These are phyloP conservation scores for Tulasnella sp. DNA, from an alignment of 768 basidiomycete genomes.

Conservation along the genomic window DNA sequence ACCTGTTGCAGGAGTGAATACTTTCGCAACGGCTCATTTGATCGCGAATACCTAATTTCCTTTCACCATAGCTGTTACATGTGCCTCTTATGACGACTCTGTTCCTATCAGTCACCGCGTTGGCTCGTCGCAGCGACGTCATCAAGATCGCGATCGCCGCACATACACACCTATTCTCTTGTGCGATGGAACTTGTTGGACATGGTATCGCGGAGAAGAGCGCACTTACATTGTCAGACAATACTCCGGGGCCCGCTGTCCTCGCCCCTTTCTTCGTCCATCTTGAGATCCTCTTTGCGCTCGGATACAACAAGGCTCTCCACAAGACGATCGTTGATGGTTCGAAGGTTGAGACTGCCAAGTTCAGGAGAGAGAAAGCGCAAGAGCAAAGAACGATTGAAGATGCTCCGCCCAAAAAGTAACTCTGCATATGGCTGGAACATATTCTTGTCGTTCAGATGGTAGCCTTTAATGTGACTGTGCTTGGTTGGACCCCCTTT, in stretches of 20 bases:
- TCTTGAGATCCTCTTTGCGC: conserved; percentile 70
- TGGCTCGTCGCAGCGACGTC: conserved; percentile 39
- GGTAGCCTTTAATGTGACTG: too few relatives aligned
- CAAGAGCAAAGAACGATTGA: conserved; percentile 33
- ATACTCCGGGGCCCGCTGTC: conserved; percentile 76
- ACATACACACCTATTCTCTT: conserved; percentile 51
- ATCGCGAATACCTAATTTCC: neutral
- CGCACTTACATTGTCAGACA: conserved; percentile 82
- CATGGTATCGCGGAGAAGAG: conserved; percentile 84
- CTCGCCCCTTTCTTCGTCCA: conserved; percentile 95
- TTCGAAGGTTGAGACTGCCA: conserved; percentile 62
- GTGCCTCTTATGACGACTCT: conserved; percentile 55
- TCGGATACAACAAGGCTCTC: conserved; percentile 70
- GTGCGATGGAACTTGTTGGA: conserved; percentile 84
- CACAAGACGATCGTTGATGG: conserved; percentile 65
- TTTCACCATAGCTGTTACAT: conserved; percentile 57
- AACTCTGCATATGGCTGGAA: too few relatives aligned
- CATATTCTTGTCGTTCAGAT: too few relatives aligned
- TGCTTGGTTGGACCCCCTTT: too few relatives aligned
- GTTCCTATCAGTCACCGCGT: conserved; percentile 61
- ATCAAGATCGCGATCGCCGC: conserved; percentile 44
- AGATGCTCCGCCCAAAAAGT: too few relatives aligned
- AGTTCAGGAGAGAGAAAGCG: conserved; percentile 53
- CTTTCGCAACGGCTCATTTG: conserved; percentile 1
- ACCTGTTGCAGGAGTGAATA: conserved; percentile 69